Conservation (phyloP, 176 grass and related monocot species). For the Sorghum bicolor region Sorghum_bicolor_NCBIv3 NC_012870.2:9434001-9434500, state of each 20-base stretch:
- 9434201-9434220: not conserved
- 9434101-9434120: not conserved
- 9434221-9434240: not conserved
- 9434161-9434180: not conserved
- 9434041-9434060: not conserved
- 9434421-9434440: not conserved
- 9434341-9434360: not conserved
- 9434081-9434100: not conserved
- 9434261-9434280: not conserved
- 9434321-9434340: not conserved
- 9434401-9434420: not conserved
- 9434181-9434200: not conserved
- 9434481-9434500: constrained; percentile 29
- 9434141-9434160: not conserved
- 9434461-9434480: constrained; percentile 7
- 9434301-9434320: not conserved
- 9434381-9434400: not conserved
- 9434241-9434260: not conserved
- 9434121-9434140: not conserved
- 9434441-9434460: not conserved
- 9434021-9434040: not conserved
- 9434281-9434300: not conserved
- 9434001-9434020: not conserved
- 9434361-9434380: not conserved
- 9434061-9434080: not conserved